phyloP scores from a whole-genome alignment of 1,284 basidiomycete genomes.

The Boletellus dicymbophilus region DNA sequence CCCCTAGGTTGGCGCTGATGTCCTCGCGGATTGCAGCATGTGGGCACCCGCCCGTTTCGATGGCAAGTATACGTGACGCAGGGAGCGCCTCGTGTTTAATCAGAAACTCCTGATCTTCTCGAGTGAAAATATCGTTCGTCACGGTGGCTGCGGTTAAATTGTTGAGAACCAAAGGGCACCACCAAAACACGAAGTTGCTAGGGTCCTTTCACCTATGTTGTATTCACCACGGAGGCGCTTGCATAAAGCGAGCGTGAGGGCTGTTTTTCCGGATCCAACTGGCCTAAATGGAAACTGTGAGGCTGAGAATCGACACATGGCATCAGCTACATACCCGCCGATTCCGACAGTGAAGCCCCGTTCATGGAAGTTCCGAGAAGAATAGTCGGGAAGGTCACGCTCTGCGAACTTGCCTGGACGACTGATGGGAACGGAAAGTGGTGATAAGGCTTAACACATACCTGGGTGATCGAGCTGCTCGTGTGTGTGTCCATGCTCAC shows the following conservation, averaged over 20 bases:
- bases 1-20: conserved; percentile 95
- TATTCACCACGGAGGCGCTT: conserved; percentile 78
- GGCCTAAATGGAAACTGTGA: conserved; percentile 52
- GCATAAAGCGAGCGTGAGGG: conserved; percentile 92
- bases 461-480: conserved; percentile 89
- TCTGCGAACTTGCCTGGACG: conserved; percentile 86
- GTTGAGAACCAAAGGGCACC: conserved; percentile 10
- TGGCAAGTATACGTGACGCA: conserved; percentile 86
- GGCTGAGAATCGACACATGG: conserved; percentile 1
- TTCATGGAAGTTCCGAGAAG: conserved; percentile 85
- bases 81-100: conserved; percentile 91
- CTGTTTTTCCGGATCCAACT: conserved; percentile 98
- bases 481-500: conserved; percentile 89
- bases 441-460: conserved; percentile 34
- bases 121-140: conserved; percentile 97
- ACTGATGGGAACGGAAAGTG: conserved; percentile 7
- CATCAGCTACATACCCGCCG: conserved; percentile 70
- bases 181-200: conserved; percentile 6
- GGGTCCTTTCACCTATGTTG: conserved; percentile 74
- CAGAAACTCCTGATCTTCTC: conserved; percentile 97
- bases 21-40: conserved; percentile 97
- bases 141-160: conserved; percentile 69
- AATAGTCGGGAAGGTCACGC: conserved; percentile 90
- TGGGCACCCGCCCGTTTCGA: conserved; percentile 96
- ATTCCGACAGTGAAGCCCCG: conserved; percentile 97